Conservation (phyloP, 225 moss, liverwort and hornwort genomes). For the Climacium dendroides region DNA sequence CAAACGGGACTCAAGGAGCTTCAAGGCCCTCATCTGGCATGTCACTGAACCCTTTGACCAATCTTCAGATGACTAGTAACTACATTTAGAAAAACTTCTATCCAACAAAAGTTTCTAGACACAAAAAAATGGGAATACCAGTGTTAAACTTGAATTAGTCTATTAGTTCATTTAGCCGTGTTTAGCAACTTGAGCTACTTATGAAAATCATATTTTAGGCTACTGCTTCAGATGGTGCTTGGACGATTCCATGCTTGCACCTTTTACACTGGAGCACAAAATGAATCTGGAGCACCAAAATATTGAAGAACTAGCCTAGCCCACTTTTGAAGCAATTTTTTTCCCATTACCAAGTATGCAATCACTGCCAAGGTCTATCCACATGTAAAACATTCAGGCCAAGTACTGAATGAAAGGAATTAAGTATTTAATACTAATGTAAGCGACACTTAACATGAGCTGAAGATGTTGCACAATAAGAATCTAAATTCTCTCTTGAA, state of each 20-base stretch:
- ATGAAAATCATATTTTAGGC: not conserved
- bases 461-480: not conserved
- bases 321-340: not conserved
- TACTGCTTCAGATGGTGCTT: not conserved
- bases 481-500: not conserved
- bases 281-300: not conserved
- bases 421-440: not conserved
- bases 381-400: not conserved
- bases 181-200: not conserved
- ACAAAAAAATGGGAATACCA: not conserved
- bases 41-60: not conserved
- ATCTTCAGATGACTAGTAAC: not conserved
- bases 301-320: not conserved
- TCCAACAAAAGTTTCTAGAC: not conserved
- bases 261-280: not conserved
- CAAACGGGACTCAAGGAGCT: slow-evolving; percentile 22
- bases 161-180: too few relatives aligned
- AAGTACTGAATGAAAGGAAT: not conserved
- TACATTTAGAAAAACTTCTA: not conserved
- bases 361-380: not conserved
- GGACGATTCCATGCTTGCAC: not conserved
- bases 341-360: not conserved
- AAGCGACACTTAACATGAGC: not conserved
- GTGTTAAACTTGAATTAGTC: not conserved
- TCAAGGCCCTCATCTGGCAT: slow-evolving; percentile 34